Evolutionary conservation across 176 grass and related monocot species (phyloP), one percentile per base, ranked within the genome.

Genomic region (Phoenix dactylifera): DNA sequence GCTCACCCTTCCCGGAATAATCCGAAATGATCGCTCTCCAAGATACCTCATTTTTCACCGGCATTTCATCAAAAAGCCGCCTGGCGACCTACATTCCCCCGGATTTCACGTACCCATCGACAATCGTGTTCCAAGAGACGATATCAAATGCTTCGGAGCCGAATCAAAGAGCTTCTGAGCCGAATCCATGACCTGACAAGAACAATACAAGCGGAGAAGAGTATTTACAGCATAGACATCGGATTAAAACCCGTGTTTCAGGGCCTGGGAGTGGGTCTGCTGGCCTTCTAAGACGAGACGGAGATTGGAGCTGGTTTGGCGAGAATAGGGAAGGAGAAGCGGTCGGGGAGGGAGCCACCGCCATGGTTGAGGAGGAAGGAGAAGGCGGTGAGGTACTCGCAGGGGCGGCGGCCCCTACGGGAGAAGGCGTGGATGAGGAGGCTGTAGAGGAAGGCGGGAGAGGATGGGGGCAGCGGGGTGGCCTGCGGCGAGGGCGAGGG

Each of bases 71-170:
- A 18, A 90, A 90, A 64, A 82, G 0, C 25, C 48, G 51, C 50
- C 49, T 58, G 22, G 82, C 79, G 24, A 63, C 67, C 4, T 18
- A 51, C 6, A 90, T 72, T 12, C 72, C 71, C 55, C 83, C 73
- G 39, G 60, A 70, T 78, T 86, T 86, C 0, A 68, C 63, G 22
- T 75, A 83, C 1, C 79, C 88, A 6, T 35, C 65, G 2, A 87
- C 23, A 19, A 92, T 32, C 7, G 88, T 83, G 70, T 87, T 92
- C 82, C 83, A 92, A 9, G 83, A 87, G 15, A 92, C 83, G 54
- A 87, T 65, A 49, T 92, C 79, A 17, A 62, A 52, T 57, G 76
- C 51, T 26, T 58, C 66, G 22, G 64, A 60, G 51, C 83, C 77
- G 52, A 80, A 2, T 68, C 52, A 16, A 87, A 78, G 57, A 91